Evolutionary conservation across 441 rosid species (phyloP).

Genomic region (Pelargonium hybrid): DNA sequence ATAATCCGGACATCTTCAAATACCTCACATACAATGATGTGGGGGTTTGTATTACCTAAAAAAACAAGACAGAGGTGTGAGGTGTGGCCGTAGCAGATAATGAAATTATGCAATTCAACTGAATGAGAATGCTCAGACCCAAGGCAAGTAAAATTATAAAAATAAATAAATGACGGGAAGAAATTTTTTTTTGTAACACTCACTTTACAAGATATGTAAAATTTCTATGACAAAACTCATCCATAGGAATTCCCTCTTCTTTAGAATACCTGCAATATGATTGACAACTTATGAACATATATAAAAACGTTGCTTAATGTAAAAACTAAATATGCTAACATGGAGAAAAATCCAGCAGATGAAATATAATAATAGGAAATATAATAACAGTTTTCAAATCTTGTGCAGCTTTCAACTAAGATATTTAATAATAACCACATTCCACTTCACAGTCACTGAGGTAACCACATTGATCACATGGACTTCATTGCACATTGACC

Average conservation of each 20-base stretch:
- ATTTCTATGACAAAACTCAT: constrained; percentile 47
- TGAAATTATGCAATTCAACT: not conserved
- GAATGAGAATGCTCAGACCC: not conserved
- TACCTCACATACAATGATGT: not conserved
- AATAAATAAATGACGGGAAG: not conserved
- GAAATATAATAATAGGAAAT: not conserved
- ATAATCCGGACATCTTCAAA: not conserved
- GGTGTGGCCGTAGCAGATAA: too few relatives aligned
- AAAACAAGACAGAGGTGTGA: too few relatives aligned
- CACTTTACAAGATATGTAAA: constrained; percentile 81
- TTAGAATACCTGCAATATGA: constrained; percentile 66
- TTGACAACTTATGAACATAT: not conserved
- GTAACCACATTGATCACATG: not conserved
- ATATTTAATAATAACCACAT: not conserved
- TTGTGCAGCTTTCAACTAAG: not conserved
- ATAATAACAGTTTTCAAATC: not conserved
- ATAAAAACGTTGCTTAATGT: not conserved
- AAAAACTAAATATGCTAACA: not conserved
- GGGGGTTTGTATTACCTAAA: not conserved
- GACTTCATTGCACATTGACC: not conserved
- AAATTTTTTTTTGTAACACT: constrained; percentile 20
- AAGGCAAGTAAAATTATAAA: not conserved
- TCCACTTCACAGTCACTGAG: not conserved
- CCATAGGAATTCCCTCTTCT: constrained; percentile 62
- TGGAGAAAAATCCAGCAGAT: not conserved